These are phyloP conservation scores for Iris macrosiphon DNA, from an alignment of 106 monocot genomes.

Conservation along the genomic window DNA sequence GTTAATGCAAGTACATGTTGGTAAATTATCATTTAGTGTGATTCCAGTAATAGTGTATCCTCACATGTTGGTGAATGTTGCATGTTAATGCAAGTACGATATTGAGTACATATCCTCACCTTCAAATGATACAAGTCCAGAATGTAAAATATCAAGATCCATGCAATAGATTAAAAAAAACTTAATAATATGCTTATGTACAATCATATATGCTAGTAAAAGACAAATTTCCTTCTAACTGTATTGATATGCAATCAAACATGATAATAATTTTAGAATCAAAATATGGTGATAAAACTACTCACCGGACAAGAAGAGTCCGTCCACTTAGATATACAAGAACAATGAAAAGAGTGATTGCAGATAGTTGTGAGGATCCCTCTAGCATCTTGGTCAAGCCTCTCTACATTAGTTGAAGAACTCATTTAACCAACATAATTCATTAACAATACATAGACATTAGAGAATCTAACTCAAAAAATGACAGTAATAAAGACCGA, in stretches of 20 bases:
- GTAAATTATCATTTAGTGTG: no score
- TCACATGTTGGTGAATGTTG: no score
- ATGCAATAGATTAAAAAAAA: background rate
- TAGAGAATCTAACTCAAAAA: no score
- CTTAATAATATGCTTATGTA: background rate
- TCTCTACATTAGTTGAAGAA: constrained; percentile 39
- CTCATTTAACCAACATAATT: no score
- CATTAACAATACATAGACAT: no score
- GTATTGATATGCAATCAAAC: no score
- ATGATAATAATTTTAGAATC: background rate
- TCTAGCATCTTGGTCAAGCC: constrained; percentile 83
- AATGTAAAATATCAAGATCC: background rate
- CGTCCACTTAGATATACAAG: constrained; percentile 82
- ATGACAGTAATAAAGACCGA: no score
- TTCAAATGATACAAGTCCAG: no score
- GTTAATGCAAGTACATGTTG: no score
- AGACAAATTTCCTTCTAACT: background rate
- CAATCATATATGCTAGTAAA: background rate
- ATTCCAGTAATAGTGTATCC: no score
- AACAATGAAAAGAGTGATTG: constrained; percentile 91
- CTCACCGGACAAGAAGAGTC: constrained; percentile 85
- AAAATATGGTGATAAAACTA: constrained; percentile 1
- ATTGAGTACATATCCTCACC: no score
- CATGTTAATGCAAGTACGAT: no score
- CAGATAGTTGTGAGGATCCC: constrained; percentile 79